Percentiles rank a stretch among this genome's conserved stretches.
These are phyloP conservation scores for Solanum hybrid DNA, from an alignment of 305 asterid species.

Conservation along the genomic window DNA sequence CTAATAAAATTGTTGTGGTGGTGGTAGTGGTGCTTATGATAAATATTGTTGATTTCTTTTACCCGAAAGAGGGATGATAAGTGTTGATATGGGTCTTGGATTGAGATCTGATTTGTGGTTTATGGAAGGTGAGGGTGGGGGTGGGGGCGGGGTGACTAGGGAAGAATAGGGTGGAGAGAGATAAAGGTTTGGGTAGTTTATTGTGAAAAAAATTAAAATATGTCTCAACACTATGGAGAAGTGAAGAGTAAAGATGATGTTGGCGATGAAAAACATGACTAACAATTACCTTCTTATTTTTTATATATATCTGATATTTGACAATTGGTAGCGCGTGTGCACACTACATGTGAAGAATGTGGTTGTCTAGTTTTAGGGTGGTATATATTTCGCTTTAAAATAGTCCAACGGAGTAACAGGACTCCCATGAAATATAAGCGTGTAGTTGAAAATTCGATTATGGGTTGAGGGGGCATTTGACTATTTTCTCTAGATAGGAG, in stretches of 20 bases:
- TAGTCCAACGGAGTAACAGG: not conserved
- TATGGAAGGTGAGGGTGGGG: not conserved
- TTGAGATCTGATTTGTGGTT: not conserved
- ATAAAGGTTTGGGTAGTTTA: not conserved
- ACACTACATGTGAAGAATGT: not conserved
- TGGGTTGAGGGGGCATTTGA: not conserved
- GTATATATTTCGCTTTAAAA: not conserved
- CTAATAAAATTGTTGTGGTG: not conserved
- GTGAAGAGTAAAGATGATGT: not conserved
- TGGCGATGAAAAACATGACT: not conserved
- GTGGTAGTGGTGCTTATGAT: not conserved
- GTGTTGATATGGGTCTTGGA: not conserved
- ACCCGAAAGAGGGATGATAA: not conserved
- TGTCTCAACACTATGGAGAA: not conserved
- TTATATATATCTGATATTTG: not conserved
- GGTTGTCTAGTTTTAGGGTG: not conserved
- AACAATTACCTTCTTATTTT: not conserved
- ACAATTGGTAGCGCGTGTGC: not conserved
- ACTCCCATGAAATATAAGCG: not conserved
- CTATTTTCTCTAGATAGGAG: not conserved
- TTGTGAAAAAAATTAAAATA: too few relatives aligned
- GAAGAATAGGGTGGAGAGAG: not conserved
- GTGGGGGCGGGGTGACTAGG: not conserved
- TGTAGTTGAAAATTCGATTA: not conserved
- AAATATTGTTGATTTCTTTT: not conserved